Evolutionary conservation across 805 yeast genomes (phyloP).

Genomic region (Zygosaccharomyces bisporus): DNA sequence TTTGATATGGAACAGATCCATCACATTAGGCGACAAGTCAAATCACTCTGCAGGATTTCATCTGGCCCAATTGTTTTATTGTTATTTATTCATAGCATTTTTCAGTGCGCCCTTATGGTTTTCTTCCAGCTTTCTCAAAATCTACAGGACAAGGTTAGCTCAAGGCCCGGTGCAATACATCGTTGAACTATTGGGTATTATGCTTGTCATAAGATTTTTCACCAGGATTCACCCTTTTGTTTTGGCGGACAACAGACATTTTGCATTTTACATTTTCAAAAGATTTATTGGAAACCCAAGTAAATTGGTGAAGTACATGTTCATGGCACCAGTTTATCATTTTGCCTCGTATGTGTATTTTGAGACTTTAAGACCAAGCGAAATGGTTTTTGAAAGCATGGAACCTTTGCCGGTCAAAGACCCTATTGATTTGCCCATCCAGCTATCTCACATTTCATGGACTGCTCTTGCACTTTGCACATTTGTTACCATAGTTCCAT

Average conservation of each 20-base stretch:
- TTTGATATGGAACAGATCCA: slow-evolving; percentile 67
- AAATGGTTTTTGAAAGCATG: slow-evolving; percentile 37
- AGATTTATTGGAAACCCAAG: slow-evolving; percentile 48
- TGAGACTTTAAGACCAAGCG: slow-evolving; percentile 37
- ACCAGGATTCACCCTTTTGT: slow-evolving; percentile 86
- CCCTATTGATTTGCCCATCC: slow-evolving; percentile 37
- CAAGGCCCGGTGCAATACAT: slow-evolving; percentile 30
- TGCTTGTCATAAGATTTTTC: slow-evolving; percentile 49
- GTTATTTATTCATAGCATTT: slow-evolving; percentile 56
- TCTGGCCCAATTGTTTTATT: slow-evolving; percentile 77
- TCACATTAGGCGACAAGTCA: slow-evolving; percentile 86
- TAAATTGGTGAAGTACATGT: slow-evolving; percentile 43
- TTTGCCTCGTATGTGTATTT: slow-evolving; percentile 42
- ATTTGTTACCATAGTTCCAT: slow-evolving; percentile 66
- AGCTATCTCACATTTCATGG: slow-evolving; percentile 46
- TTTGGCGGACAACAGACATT: slow-evolving; percentile 92
- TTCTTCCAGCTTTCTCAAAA: slow-evolving; percentile 39
- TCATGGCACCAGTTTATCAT: slow-evolving; percentile 69
- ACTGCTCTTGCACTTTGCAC: slow-evolving; percentile 51
- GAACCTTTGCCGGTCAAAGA: slow-evolving; percentile 38
- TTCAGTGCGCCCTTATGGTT: slow-evolving; percentile 77
- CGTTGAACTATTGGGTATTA: slow-evolving; percentile 39
- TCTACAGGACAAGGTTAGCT: slow-evolving; percentile 38
- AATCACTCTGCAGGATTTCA: slow-evolving; percentile 75
- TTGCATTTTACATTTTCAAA: slow-evolving; percentile 80